Conservation (phyloP, 148 eudicot species). For the Vaccinium macrocarpon region DNA sequence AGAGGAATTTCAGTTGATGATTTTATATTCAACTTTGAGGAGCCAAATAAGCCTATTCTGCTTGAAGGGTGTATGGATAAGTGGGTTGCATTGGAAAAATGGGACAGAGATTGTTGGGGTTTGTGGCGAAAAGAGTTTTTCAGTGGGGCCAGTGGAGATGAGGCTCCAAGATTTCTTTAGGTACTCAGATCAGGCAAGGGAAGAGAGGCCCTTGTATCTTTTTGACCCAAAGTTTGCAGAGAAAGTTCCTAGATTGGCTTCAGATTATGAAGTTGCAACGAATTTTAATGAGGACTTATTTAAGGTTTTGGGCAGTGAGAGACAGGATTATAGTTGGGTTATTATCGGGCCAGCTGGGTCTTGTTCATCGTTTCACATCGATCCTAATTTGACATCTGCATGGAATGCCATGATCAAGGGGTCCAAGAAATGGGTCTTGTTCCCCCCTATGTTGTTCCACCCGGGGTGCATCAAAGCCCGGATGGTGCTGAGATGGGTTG, state of each 20-base stretch:
- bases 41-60: conserved; percentile 83
- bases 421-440: conserved; percentile 93
- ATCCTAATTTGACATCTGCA: conserved; percentile 98
- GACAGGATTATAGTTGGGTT: conserved; percentile 97
- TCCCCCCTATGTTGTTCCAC: conserved; percentile 91
- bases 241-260: conserved; percentile 60
- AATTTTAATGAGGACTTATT: conserved; percentile 90
- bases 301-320: conserved; percentile 72
- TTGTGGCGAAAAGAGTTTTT: conserved; percentile 64
- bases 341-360: conserved; percentile 96
- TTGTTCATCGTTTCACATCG: conserved; percentile 93
- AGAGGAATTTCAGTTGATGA: conserved; percentile 90
- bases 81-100: conserved; percentile 67
- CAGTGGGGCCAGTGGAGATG: too few relatives aligned
- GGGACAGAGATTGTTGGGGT: conserved; percentile 63
- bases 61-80: conserved; percentile 85
- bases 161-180: conserved; percentile 70
- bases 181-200: conserved; percentile 73
- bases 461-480: conserved; percentile 96
- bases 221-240: conserved; percentile 89
- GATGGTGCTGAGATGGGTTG: conserved; percentile 97
- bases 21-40: conserved; percentile 70
- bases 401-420: conserved; percentile 97
- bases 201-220: conserved; percentile 92
- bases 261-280: conserved; percentile 71